Evolutionary conservation across 179 eudicot genomes (phyloP), one percentile per base, ranked within the genome.

Genomic region (Heliamphora pulchella): DNA sequence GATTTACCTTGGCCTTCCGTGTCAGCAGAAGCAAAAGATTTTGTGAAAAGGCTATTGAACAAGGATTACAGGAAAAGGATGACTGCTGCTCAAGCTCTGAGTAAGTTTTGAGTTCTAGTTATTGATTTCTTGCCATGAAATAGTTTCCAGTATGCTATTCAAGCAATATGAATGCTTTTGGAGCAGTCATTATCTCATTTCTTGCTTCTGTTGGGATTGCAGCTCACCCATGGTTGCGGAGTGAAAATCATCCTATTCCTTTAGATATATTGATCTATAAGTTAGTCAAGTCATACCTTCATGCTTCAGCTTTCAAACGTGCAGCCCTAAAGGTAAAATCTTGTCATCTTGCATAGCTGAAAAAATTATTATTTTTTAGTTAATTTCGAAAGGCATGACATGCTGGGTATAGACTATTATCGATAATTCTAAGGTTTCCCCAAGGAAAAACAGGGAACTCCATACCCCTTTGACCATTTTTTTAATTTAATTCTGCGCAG

Each of bases 221-320:
- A 94, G 98, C 96, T 83, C 98, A 94, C 86, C 97, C 98, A 55
- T 94, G 98, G 98, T 86, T 94, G 86, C 85, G 91, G 66, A 90
- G 87, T 72, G 92, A 92, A 83, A 91, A 85, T 75, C 88, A 85
- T 76, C 89, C 86, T 54, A 86, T 94, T 87, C 97, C 98, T 41
- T 81, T 92, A 68, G 98, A 94, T 83, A 88, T 94, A 85, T 80
- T 90, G 84, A 84, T 89, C 79, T 92, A 86, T 90, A 94, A 91
- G 87, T 81, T 88, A 68, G 91, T 90, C 58, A 94, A 93, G 90
- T 84, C 91, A 54, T 94, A 92, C 84, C 81, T 91, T 64, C 94
- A 88, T 82, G 89, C 96, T 57, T 86, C 97, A 69, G 94, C 97
- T 83, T 82, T 92, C 78, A 94, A 92, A 85, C 94, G 97, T 53